These are phyloP conservation scores for Populus hybrid DNA, from an alignment of 441 rosid genomes.

Conservation along the genomic window DNA sequence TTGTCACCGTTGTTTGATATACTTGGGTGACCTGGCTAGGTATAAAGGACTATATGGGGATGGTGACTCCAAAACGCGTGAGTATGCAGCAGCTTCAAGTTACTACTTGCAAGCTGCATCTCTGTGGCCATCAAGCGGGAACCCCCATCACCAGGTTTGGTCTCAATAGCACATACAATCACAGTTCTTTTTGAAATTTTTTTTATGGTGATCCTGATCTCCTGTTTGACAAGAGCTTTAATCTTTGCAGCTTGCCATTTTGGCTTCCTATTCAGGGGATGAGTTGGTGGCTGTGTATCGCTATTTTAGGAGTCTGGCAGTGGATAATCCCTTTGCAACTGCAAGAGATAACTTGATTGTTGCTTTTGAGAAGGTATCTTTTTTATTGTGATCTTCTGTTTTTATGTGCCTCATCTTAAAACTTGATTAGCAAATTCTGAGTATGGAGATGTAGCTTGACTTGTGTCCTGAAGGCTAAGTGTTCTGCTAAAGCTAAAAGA, in stretches of 20 bases:
- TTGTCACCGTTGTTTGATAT: conserved; percentile 96
- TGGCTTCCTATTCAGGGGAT: conserved; percentile 82
- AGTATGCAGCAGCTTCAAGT: conserved; percentile 88
- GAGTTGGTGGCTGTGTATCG: conserved; percentile 77
- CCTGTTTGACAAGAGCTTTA: conserved; percentile 13
- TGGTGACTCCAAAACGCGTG: conserved; percentile 69
- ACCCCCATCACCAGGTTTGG: conserved; percentile 95
- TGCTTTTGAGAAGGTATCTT: conserved; percentile 88
- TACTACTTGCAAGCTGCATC: conserved; percentile 93
- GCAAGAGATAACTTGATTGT: conserved; percentile 96
- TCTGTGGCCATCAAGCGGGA: conserved; percentile 82
- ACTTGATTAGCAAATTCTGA: not conserved
- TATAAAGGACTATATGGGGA: conserved; percentile 94
- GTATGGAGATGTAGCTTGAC: not conserved
- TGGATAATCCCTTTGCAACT: conserved; percentile 82
- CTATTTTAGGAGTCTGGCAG: conserved; percentile 91
- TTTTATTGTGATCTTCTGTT: not conserved
- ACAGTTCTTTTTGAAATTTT: not conserved
- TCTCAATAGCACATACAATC: not conserved
- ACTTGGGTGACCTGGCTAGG: conserved; percentile 94
- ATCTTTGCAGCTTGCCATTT: conserved; percentile 81
- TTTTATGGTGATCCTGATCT: not conserved
- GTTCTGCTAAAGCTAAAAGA: not conserved
- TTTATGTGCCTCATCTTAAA: not conserved
- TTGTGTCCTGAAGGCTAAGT: not conserved